Evolutionary conservation across 805 yeast species (phyloP).

Genomic region (Pichia kluyveri): DNA sequence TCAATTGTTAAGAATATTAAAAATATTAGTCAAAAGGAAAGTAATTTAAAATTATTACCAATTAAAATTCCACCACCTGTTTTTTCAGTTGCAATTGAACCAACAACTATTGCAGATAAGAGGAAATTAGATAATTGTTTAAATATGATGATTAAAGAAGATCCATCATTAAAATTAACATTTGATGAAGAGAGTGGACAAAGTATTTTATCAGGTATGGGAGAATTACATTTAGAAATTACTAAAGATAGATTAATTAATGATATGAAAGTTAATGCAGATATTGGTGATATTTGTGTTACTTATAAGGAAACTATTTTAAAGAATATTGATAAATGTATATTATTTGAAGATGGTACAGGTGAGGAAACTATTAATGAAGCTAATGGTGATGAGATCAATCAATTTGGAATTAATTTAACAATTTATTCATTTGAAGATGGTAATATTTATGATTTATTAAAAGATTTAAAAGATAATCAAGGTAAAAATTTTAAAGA

Average conservation of each 20-base stretch:
- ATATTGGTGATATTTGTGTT: slow-evolving; percentile 76
- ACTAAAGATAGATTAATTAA: slow-evolving; percentile 69
- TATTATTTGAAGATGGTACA: slow-evolving; percentile 13
- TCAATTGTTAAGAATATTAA: slow-evolving; percentile 36
- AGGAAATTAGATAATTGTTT: slow-evolving; percentile 66
- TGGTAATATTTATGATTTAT: slow-evolving; percentile 23
- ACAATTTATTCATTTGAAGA: slow-evolving; percentile 24
- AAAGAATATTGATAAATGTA: slow-evolving; percentile 15
- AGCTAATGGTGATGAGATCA: neutral
- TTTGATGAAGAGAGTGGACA: slow-evolving; percentile 85
- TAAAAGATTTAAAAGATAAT: slow-evolving; percentile 23
- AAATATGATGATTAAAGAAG: slow-evolving; percentile 64
- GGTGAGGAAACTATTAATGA: slow-evolving; percentile 7
- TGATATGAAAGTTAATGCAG: slow-evolving; percentile 75
- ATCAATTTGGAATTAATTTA: slow-evolving; percentile 16
- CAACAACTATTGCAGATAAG: slow-evolving; percentile 73
- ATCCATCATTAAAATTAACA: slow-evolving; percentile 71
- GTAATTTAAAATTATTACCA: slow-evolving; percentile 52
- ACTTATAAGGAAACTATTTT: slow-evolving; percentile 71
- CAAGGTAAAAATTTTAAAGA: slow-evolving; percentile 24
- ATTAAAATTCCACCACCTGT: slow-evolving; percentile 88
- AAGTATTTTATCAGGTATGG: slow-evolving; percentile 89
- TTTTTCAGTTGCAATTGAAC: slow-evolving; percentile 78
- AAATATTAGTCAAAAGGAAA: slow-evolving; percentile 27
- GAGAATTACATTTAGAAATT: slow-evolving; percentile 90